A percentile compares a stretch with the other conserved stretches of the same genome.
phyloP scores from a whole-genome alignment of 2,329 filamentous ascomycete genomes.

The Penicillium polonicum region DNA sequence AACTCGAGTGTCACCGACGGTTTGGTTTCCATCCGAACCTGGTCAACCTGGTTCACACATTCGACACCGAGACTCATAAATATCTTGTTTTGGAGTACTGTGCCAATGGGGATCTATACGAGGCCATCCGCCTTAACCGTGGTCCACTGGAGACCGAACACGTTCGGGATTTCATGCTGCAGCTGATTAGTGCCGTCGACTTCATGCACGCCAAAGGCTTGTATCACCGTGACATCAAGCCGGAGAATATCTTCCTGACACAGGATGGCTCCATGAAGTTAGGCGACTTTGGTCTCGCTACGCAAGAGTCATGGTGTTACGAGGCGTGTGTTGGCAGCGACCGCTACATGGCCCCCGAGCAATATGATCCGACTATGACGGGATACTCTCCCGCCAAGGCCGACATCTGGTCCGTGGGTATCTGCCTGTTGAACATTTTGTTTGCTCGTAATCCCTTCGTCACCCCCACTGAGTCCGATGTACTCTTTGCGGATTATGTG shows the following conservation, averaged over 20 bases:
- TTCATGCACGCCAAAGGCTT: constrained; percentile 89
- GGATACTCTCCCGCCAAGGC: constrained; percentile 93
- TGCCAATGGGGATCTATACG: constrained; percentile 91
- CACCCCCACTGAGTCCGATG: constrained; percentile 83
- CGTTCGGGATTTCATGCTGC: constrained; percentile 94
- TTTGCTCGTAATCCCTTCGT: constrained; percentile 97
- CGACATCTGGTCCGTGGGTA: constrained; percentile 95
- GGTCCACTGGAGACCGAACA: constrained; percentile 94
- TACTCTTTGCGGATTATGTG: constrained; percentile 88
- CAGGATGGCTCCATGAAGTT: constrained; percentile 89
- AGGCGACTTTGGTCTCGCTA: constrained; percentile 92
- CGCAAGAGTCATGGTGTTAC: constrained; percentile 82
- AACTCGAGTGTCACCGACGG: constrained; percentile 69
- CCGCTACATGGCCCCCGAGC: constrained; percentile 98
- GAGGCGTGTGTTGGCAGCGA: constrained; percentile 95
- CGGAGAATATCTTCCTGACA: constrained; percentile 96
- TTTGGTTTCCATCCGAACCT: constrained; percentile 84
- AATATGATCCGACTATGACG: constrained; percentile 82
- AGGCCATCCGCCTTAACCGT: constrained; percentile 85
- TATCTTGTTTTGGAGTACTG: constrained; percentile 96
- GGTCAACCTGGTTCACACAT: constrained; percentile 86
- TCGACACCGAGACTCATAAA: constrained; percentile 85
- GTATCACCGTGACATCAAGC: constrained; percentile 98
- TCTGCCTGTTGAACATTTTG: constrained; percentile 92
- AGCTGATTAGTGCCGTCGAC: constrained; percentile 84